phyloP scores from a whole-genome alignment of 148 eudicot species.

The Heliamphora exappendiculata region DNA sequence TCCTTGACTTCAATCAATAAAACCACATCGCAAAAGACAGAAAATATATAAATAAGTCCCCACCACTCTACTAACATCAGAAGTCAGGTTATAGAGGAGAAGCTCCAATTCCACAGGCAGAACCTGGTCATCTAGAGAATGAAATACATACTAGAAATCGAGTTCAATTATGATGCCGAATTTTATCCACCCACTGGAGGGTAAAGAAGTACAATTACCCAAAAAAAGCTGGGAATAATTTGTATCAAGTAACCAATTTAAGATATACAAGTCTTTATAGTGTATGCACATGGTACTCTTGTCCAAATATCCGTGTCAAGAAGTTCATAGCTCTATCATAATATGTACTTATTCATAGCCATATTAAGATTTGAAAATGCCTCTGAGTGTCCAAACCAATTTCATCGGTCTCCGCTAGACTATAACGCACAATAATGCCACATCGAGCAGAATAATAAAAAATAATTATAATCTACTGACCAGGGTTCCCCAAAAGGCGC shows the following conservation, averaged over 20 bases:
- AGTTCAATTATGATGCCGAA: too few species aligned
- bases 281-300: neutral
- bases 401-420: neutral
- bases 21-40: too few species aligned
- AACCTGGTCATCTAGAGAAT: too few species aligned
- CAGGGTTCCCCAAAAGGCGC: slow-evolving; percentile 71
- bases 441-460: neutral
- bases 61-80: too few species aligned
- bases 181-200: neutral
- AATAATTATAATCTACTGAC: slow-evolving; percentile 35
- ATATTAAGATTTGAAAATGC: neutral
- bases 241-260: neutral
- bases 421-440: neutral
- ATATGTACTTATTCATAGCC: slow-evolving; percentile 7
- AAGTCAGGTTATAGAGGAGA: too few species aligned
- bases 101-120: too few species aligned
- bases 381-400: neutral
- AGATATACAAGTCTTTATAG: neutral
- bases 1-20: too few species aligned
- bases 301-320: neutral
- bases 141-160: too few species aligned
- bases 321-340: slow-evolving; percentile 7
- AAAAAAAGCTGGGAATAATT: neutral
- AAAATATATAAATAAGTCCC: too few species aligned
- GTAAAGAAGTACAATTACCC: neutral